These are phyloP conservation scores for Litchi chinensis DNA, from an alignment of 345 rosid species.

Conservation along the genomic window DNA sequence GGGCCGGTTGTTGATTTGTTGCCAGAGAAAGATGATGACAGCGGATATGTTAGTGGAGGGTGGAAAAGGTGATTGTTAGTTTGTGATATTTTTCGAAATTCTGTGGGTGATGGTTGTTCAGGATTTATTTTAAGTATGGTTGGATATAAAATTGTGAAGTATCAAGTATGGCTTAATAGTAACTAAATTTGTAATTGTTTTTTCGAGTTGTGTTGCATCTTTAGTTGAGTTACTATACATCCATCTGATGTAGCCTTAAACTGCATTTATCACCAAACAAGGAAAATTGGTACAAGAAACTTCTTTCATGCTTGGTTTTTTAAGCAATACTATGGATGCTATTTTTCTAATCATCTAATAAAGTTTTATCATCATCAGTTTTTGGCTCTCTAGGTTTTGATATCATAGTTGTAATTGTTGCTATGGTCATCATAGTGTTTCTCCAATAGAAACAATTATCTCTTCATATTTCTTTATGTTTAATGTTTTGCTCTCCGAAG, in stretches of 20 bases:
- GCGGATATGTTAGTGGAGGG: slow-evolving; percentile 77
- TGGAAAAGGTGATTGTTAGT: slow-evolving; percentile 72
- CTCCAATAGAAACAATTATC: neutral
- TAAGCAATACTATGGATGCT: neutral
- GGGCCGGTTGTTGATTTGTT: slow-evolving; percentile 40
- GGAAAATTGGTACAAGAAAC: neutral
- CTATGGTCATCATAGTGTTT: neutral
- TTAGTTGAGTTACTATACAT: neutral
- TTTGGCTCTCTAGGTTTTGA: neutral
- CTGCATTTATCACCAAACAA: neutral
- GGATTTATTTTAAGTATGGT: neutral
- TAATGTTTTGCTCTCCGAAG: neutral
- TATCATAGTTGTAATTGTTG: neutral
- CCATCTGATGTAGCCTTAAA: neutral
- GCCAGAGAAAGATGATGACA: slow-evolving; percentile 66
- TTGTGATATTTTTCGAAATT: neutral
- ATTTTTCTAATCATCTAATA: neutral
- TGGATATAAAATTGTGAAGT: too few species aligned
- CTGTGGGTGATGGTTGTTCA: neutral
- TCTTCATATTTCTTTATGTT: neutral
- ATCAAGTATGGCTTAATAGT: too few species aligned
- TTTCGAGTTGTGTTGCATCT: neutral
- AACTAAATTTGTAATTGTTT: neutral
- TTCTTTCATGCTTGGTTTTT: neutral
- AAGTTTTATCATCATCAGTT: too few species aligned